Conservation (phyloP, 805 yeast genomes). For the Henningerozyma blattae region DNA sequence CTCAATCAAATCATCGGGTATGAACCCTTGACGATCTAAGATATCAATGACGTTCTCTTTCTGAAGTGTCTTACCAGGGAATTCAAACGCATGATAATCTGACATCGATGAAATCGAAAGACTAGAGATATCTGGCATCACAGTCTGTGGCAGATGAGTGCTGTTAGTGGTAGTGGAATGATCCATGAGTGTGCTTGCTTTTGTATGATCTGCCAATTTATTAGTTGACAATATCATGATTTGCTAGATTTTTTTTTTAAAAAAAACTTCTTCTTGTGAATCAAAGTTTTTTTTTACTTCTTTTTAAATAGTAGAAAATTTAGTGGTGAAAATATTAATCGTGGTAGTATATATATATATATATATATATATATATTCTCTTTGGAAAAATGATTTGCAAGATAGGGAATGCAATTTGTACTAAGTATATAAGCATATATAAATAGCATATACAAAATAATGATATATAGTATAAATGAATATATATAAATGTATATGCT, state of each 20-base stretch:
- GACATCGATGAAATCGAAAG: slow-evolving; percentile 32
- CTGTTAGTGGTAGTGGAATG: slow-evolving; percentile 29
- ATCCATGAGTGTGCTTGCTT: background rate
- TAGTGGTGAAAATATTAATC: no score
- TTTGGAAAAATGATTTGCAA: no score
- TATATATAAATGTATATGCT: no score
- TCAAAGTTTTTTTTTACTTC: no score
- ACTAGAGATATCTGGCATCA: slow-evolving; percentile 28
- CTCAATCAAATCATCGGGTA: slow-evolving; percentile 80
- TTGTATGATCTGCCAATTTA: background rate
- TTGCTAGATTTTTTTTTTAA: slow-evolving; percentile 26
- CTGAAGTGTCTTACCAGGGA: slow-evolving; percentile 72
- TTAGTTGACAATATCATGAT: slow-evolving; percentile 23
- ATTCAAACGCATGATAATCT: slow-evolving; percentile 68
- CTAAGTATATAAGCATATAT: no score
- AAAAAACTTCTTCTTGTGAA: background rate
- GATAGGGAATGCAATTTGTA: no score
- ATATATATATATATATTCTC: no score
- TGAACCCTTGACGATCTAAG: slow-evolving; percentile 73
- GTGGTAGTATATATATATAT: no score
- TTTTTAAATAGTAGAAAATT: no score
- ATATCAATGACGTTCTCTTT: slow-evolving; percentile 70
- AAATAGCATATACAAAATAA: no score
- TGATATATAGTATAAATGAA: no score
- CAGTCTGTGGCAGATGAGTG: slow-evolving; percentile 57